These are phyloP conservation scores for Penicillium crustosum DNA, from an alignment of 2,329 filamentous ascomycete genomes.

Conservation along the genomic window DNA sequence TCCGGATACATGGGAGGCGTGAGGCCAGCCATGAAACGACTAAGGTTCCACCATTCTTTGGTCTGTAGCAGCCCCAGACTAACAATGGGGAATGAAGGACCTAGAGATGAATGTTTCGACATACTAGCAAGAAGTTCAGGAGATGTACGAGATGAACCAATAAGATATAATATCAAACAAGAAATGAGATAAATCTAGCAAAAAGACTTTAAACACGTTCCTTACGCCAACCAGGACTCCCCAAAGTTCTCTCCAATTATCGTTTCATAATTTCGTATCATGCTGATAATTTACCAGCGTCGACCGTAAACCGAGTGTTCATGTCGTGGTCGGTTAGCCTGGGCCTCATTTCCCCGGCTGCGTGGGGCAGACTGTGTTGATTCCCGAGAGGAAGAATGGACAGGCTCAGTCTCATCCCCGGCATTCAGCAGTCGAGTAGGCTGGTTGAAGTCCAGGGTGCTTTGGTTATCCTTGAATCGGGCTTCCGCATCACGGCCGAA, in stretches of 20 bases:
- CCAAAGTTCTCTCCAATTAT: not conserved
- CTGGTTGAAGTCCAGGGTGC: constrained; percentile 40
- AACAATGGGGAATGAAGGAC: not conserved
- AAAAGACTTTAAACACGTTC: not conserved
- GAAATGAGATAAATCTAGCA: not conserved
- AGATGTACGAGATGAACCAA: not conserved
- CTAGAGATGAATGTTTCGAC: too few relatives aligned
- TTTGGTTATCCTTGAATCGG: constrained; percentile 43
- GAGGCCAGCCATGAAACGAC: not conserved
- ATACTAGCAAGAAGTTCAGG: not conserved
- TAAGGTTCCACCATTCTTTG: constrained; percentile 1
- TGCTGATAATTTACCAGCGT: constrained; percentile 35
- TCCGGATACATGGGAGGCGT: constrained; percentile 8
- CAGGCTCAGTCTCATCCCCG: constrained; percentile 23
- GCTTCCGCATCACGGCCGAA: constrained; percentile 71
- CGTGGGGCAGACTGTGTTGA: constrained; percentile 16
- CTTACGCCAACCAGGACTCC: constrained; percentile 15
- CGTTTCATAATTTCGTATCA: constrained; percentile 10
- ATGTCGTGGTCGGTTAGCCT: constrained; percentile 24
- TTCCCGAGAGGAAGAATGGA: constrained; percentile 6
- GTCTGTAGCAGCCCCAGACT: not conserved
- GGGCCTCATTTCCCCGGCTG: constrained; percentile 18
- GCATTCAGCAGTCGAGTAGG: constrained; percentile 33
- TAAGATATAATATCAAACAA: not conserved
- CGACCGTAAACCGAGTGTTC: constrained; percentile 47